Percentiles rank a stretch among this genome's conserved stretches.
These are phyloP conservation scores for Streptanthus diversifolius DNA, from an alignment of 345 rosid genomes.

Conservation along the genomic window DNA sequence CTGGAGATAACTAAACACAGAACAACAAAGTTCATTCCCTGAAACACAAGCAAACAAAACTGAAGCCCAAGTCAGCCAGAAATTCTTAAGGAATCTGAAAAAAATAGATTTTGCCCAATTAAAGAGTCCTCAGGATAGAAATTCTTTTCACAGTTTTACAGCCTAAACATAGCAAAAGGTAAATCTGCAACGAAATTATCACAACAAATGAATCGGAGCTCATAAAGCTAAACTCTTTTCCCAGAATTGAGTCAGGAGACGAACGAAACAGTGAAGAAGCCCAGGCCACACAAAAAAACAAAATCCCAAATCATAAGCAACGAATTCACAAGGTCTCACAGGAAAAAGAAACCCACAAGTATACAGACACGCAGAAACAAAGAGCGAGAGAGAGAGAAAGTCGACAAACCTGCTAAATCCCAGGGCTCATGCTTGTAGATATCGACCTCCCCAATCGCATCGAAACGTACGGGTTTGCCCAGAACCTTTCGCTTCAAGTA, in stretches of 20 bases:
- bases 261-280: slow-evolving; percentile 1
- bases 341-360: slow-evolving; percentile 15
- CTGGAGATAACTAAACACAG: not conserved
- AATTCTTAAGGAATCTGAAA: not conserved
- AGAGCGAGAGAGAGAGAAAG: not conserved
- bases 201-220: not conserved
- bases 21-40: slow-evolving; percentile 5
- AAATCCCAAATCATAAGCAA: slow-evolving; percentile 16
- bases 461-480: slow-evolving; percentile 65
- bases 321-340: not conserved
- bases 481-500: slow-evolving; percentile 85
- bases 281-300: not conserved
- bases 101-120: not conserved
- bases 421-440: slow-evolving; percentile 87
- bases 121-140: not conserved
- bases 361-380: not conserved
- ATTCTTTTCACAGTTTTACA: not conserved
- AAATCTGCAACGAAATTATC: not conserved
- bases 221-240: not conserved
- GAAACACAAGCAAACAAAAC: slow-evolving; percentile 7
- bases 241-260: not conserved
- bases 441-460: slow-evolving; percentile 75
- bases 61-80: not conserved
- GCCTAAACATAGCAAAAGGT: slow-evolving; percentile 4
- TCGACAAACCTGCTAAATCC: slow-evolving; percentile 64